Evolutionary conservation across 495 filamentous ascomycete species (phyloP), one percentile per base, ranked within the genome.

Genomic region (Aspergillus affinis): DNA sequence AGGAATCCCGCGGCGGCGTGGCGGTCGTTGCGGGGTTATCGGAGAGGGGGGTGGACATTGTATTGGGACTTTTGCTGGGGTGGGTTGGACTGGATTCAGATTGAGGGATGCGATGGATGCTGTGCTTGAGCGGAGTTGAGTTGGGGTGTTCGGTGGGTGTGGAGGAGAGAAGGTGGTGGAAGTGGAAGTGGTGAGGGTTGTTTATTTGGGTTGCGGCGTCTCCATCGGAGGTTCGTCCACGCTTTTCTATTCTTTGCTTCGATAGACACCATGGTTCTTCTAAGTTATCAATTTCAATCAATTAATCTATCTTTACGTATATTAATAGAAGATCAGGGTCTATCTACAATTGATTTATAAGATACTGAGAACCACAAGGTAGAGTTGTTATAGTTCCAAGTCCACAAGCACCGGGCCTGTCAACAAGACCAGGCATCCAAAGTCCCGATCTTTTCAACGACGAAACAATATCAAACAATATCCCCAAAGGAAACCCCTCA

Each of bases 371-470:
- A 7, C 5, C 21, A 48, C 12, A 21, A 26, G 44, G 15, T 19
- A 47, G 48, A n/a, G 23, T 54, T 51, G 44, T 48, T 53, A 50
- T 48, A 54, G 57, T 36, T 58, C 55, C 50, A 58, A 58, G 29
- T 20, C 26, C 45, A 41, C 51, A 50, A 52, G 51, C 58, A 20
- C 58, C 58, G 51, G 58, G 58, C 58, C 58, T 26, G 56, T 51
- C 32, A 36, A 50, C 44, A 54, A 13, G 30, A 18, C 44, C 20
- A 15, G 26, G 49, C 27, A 55, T 55, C 44, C 46, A 55, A 54
- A 52, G 19, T 29, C 50, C n/a, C 41, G 57, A 48, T 48, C 21
- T 26, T 18, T 50, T 17, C 30, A 56, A 18, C 30, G 36, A 32
- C 46, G 44, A 15, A 48, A n/a, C n/a, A 54, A 36, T 54, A 55